phyloP scores from a whole-genome alignment of 106 monocot species.

The Triglochin maritima region DNA sequence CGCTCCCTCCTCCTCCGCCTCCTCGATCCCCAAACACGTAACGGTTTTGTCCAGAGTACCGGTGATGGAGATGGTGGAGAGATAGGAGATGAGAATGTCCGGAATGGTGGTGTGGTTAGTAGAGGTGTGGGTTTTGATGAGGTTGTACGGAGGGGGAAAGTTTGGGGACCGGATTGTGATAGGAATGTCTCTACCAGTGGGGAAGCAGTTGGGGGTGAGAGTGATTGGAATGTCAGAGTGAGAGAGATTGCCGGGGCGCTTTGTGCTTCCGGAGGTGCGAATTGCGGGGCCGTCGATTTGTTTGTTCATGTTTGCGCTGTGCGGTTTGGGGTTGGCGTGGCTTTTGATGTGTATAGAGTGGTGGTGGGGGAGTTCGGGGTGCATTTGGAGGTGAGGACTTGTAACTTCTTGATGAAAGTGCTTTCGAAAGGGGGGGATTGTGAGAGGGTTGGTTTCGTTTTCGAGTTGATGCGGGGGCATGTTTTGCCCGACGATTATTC shows the following conservation, averaged over 20 bases:
- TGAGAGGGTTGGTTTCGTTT: slow-evolving; percentile 29
- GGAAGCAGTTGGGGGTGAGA: background rate
- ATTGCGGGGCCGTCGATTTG: slow-evolving; percentile 17
- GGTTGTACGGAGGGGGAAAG: too few relatives aligned
- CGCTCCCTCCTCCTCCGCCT: too few relatives aligned
- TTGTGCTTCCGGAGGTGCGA: background rate
- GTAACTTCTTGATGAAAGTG: slow-evolving; percentile 36
- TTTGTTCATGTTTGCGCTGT: slow-evolving; percentile 45
- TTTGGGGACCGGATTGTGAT: too few relatives aligned
- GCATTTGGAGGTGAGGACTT: slow-evolving; percentile 39
- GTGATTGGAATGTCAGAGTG: slow-evolving; percentile 1
- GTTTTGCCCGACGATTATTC: slow-evolving; percentile 44
- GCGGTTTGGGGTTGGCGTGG: slow-evolving; percentile 16
- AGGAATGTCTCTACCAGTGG: too few relatives aligned
- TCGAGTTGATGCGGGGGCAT: slow-evolving; percentile 49
- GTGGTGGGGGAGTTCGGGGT: slow-evolving; percentile 21
- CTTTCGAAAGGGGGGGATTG: slow-evolving; percentile 15
- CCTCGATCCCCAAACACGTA: too few relatives aligned
- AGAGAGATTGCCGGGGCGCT: slow-evolving; percentile 15
- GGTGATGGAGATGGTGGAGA: too few relatives aligned
- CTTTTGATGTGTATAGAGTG: slow-evolving; percentile 31
- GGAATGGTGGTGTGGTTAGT: background rate
- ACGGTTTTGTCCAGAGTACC: too few relatives aligned
- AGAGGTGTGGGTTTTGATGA: background rate
- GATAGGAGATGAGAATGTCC: too few relatives aligned